phyloP scores from a whole-genome alignment of 2,329 filamentous ascomycete species.

The Septoria linicola region DNA sequence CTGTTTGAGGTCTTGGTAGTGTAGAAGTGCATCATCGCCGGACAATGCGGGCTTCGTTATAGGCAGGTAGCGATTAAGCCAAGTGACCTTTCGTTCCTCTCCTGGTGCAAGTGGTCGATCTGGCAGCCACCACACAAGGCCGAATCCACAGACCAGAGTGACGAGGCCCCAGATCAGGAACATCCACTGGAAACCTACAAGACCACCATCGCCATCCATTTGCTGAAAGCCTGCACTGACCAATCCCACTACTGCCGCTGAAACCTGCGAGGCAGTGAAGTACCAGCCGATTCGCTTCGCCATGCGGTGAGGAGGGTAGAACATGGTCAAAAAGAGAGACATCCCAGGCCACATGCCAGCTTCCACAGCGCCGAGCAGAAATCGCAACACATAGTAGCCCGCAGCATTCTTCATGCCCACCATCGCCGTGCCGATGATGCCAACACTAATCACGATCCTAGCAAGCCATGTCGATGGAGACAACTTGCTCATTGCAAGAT shows the following conservation, averaged over 20 bases:
- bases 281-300: conserved; percentile 88
- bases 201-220: conserved; percentile 75
- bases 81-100: conserved; percentile 52
- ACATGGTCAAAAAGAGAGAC: conserved; percentile 87
- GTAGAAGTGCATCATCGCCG: conserved; percentile 74
- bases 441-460: conserved; percentile 83
- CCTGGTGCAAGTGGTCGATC: conserved; percentile 76
- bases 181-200: conserved; percentile 90
- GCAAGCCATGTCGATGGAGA: conserved; percentile 90
- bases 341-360: conserved; percentile 96
- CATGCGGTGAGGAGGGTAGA: conserved; percentile 83
- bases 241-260: conserved; percentile 82
- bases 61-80: conserved; percentile 66
- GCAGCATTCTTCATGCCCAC: conserved; percentile 77
- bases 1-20: conserved; percentile 77
- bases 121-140: conserved; percentile 85
- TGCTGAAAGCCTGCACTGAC: conserved; percentile 89
- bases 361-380: conserved; percentile 81
- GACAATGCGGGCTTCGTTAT: conserved; percentile 66
- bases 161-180: conserved; percentile 82
- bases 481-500: conserved; percentile 80
- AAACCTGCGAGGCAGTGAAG: conserved; percentile 85
- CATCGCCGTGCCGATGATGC: conserved; percentile 79
- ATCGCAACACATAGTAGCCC: conserved; percentile 82
- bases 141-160: conserved; percentile 68